These are phyloP conservation scores for Saccharum hybrid DNA, from an alignment of 202 grass and related monocot genomes.

Conservation along the genomic window DNA sequence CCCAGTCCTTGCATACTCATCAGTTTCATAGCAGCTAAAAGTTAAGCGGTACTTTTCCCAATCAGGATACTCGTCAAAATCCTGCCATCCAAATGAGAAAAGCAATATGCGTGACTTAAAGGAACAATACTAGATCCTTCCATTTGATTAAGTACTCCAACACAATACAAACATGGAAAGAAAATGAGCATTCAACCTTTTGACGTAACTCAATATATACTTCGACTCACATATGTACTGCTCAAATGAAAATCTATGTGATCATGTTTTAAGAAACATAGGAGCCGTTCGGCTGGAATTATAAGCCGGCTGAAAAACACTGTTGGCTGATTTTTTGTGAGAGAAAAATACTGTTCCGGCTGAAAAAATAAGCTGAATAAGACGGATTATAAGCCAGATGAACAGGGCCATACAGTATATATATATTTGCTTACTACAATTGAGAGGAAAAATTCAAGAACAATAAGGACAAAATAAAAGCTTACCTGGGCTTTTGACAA, in stretches of 20 bases:
- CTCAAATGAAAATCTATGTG: neutral
- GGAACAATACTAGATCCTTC: too few relatives aligned
- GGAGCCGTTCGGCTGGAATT: too few relatives aligned
- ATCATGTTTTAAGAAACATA: neutral
- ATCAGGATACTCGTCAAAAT: neutral
- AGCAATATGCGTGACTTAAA: neutral
- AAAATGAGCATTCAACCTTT: neutral
- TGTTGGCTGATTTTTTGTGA: too few relatives aligned
- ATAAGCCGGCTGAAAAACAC: too few relatives aligned
- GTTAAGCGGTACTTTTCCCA: neutral
- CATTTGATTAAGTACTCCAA: neutral
- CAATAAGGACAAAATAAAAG: neutral
- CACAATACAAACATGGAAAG: neutral
- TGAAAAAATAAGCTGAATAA: too few relatives aligned
- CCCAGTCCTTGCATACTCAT: conserved; percentile 37
- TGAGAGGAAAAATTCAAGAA: neutral
- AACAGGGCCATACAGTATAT: neutral
- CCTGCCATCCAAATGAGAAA: neutral
- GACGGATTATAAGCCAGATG: too few relatives aligned
- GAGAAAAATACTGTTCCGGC: too few relatives aligned
- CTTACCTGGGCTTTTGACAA: neutral
- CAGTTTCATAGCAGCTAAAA: conserved; percentile 16
- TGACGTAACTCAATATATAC: neutral
- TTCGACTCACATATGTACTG: neutral
- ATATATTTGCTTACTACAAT: too few relatives aligned